Evolutionary conservation across 208 protist genomes (phyloP), one percentile per base, ranked within the genome.

Genomic region (Trypanosoma caninum): DNA sequence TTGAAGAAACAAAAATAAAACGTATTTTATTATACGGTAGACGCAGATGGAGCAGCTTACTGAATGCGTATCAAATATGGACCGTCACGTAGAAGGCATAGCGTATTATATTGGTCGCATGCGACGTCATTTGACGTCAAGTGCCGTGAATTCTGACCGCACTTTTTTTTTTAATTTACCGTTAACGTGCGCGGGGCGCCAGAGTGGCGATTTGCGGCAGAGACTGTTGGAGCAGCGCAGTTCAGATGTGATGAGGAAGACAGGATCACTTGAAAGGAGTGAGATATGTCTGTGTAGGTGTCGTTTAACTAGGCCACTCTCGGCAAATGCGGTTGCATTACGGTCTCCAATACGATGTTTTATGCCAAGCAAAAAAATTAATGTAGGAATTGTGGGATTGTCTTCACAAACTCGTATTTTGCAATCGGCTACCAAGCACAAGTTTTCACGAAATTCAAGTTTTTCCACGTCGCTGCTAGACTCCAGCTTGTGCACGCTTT

Each of bases 41-140:
- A 34, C 23, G n/a, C n/a, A 9, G 33, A 67, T 67, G 51, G n/a
- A 59, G n/a, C 20, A 16, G 2, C 18, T 57, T 20, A 25, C n/a
- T 14, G 33, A 37, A n/a, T 67, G 51, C 16, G 38, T 59, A 34
- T 14, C 33, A 31, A 53, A 51, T 6, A 31, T 74, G 33, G 67
- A 66, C 22, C 63, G 27, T 5, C 67, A 74, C 30, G 62, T 80
- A 41, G 59, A 67, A 50, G 35, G 47, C 20, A 68, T 80, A 35
- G 74, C 70, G 54, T 58, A 65, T 9, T 65, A 69, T 28, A 41
- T 78, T 6, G 38, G 50, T 9, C 30, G 45, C 23, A 67, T 78
- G 60, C 60, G 48, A 18, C 48, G 48, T 3, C 46, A 33, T 28
- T 34, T 28, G 14, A 41, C 16, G 14, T 18, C n/a, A 40, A 2